Conservation (phyloP, 192 early-diverging fungal species). For the Coemansia sp. region DNA sequence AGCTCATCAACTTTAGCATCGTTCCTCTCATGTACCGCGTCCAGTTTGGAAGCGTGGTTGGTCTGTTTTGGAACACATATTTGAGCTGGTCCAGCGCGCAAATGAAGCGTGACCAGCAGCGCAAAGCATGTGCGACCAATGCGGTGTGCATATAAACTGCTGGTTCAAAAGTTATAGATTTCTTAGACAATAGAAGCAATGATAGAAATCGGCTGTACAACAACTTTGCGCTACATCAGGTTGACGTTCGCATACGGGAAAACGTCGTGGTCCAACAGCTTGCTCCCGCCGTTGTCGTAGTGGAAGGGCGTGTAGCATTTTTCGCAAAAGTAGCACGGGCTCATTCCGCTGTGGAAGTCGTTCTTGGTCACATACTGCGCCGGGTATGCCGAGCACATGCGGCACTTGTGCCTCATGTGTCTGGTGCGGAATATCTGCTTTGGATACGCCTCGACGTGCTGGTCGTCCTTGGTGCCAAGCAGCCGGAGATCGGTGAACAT, state of each 20-base stretch:
- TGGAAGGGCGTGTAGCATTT: constrained; percentile 72
- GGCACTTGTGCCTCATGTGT: constrained; percentile 58
- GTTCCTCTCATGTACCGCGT: constrained; percentile 65
- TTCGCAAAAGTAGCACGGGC: constrained; percentile 69
- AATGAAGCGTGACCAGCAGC: neutral
- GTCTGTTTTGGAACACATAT: constrained; percentile 73
- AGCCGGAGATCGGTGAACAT: constrained; percentile 64
- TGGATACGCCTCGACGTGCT: constrained; percentile 56
- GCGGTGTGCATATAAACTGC: neutral
- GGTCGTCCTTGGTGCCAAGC: constrained; percentile 56
- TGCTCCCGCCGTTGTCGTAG: constrained; percentile 58
- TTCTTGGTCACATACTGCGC: constrained; percentile 67
- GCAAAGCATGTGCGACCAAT: neutral
- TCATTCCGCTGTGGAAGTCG: constrained; percentile 67
- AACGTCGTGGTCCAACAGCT: constrained; percentile 51
- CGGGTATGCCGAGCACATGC: constrained; percentile 62
- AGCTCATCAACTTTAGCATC: constrained; percentile 69
- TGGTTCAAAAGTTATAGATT: constrained; percentile 26
- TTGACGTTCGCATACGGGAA: constrained; percentile 56
- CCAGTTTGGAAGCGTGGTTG: constrained; percentile 65
- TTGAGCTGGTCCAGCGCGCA: constrained; percentile 62
- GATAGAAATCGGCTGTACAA: constrained; percentile 68
- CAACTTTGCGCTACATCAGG: constrained; percentile 23
- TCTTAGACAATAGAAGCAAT: constrained; percentile 61
- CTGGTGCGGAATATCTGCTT: constrained; percentile 57